phyloP scores from a whole-genome alignment of 2,329 filamentous ascomycete genomes.

The Sphaerostilbella broomeana region DNA sequence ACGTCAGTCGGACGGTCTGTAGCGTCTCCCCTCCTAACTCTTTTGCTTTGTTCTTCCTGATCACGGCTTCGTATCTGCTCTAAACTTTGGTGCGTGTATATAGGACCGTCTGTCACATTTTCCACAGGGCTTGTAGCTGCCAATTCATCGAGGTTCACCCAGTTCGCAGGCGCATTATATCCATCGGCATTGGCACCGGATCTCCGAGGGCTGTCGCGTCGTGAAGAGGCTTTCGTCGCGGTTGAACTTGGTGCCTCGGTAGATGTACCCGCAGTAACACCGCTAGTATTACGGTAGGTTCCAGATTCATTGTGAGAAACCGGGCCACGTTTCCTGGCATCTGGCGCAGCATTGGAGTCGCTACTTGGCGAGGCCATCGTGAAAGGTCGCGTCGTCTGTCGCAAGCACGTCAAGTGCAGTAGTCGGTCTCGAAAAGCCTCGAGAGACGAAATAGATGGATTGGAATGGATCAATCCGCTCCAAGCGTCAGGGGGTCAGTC shows the following conservation, averaged over 20 bases:
- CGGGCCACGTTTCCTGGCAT: too few species aligned
- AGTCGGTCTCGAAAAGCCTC: too few species aligned
- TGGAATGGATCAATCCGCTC: too few species aligned
- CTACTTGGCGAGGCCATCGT: neutral
- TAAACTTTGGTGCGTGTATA: conserved; percentile 15
- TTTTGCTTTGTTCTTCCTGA: conserved; percentile 10
- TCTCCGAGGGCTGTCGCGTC: neutral
- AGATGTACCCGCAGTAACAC: conserved; percentile 27
- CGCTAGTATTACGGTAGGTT: conserved; percentile 37
- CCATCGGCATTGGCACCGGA: neutral
- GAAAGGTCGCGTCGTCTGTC: too few species aligned
- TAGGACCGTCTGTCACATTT: conserved; percentile 11
- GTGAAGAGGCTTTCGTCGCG: neutral
- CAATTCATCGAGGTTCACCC: conserved; percentile 39
- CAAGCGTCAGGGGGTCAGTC: too few species aligned
- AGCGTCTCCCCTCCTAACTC: conserved; percentile 7
- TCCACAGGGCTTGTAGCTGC: conserved; percentile 25
- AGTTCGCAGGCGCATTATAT: conserved; percentile 24
- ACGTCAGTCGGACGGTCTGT: conserved; percentile 12
- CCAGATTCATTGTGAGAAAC: conserved; percentile 25
- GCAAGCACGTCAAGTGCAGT: too few species aligned
- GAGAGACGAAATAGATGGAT: too few species aligned
- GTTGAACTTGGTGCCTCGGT: neutral
- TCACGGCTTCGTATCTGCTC: conserved; percentile 14
- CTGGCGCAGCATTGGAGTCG: conserved; percentile 9